These are phyloP conservation scores for Acacia pycnantha DNA, from an alignment of 331 rosid genomes.

Conservation along the genomic window DNA sequence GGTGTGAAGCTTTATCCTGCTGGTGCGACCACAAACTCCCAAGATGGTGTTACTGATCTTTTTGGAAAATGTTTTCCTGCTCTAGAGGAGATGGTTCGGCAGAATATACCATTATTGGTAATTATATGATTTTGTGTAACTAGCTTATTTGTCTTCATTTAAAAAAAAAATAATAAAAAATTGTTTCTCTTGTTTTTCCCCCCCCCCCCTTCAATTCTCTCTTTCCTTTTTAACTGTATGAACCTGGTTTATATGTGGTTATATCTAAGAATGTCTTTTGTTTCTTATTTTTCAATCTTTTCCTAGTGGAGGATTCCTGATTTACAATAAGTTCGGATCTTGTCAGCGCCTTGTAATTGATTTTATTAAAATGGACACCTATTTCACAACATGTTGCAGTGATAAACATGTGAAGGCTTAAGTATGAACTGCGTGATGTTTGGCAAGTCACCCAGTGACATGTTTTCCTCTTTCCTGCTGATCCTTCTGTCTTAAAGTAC, in stretches of 20 bases:
- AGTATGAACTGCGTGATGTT: constrained; percentile 10
- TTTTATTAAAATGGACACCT: background rate
- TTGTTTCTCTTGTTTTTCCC: background rate
- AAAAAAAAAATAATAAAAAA: too few species aligned
- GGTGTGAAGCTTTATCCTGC: constrained; percentile 95
- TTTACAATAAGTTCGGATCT: background rate
- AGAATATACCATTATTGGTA: constrained; percentile 81
- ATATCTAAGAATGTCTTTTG: constrained; percentile 2
- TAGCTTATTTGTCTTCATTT: background rate
- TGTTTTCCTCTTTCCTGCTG: constrained; percentile 7
- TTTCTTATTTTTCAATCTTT: constrained; percentile 13
- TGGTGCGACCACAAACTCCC: constrained; percentile 95
- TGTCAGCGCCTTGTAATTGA: background rate
- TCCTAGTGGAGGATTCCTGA: constrained; percentile 18
- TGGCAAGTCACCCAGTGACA: constrained; percentile 21
- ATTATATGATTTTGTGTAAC: background rate
- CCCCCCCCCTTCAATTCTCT: background rate
- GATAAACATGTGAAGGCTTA: constrained; percentile 2
- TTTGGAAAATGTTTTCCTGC: constrained; percentile 79
- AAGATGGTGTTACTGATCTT: constrained; percentile 89
- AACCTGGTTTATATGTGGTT: background rate
- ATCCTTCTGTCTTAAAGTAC: background rate
- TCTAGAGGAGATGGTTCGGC: constrained; percentile 83
- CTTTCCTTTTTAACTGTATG: background rate
- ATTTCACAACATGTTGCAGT: background rate